Base-by-base conservation (phyloP, 1,139 yeast species). In the Hemisphaericaspora subhashii region DNA sequence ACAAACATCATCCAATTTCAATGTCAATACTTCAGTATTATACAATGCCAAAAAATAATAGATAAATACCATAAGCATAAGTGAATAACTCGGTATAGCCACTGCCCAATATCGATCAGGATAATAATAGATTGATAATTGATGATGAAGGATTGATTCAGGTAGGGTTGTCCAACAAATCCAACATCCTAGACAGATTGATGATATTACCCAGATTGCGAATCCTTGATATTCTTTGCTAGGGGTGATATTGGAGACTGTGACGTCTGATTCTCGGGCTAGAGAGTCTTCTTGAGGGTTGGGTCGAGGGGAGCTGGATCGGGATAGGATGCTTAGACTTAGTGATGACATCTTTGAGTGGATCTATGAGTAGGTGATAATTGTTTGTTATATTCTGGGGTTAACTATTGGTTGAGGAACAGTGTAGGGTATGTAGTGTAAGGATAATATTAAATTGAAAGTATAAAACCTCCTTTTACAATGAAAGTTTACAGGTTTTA, bases 101-200 rank as follows among this genome's bases (percentile, higher is more conserved):
- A 83, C 55, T 2, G 92, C 83, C 96, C 96, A 88, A 83, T 92
- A 87, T 48, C 88, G 69, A 24, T 88, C 84, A 0, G 96, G 96
- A 50, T 82, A 85, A 59, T 86, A 88, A 50, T 79, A 74, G 11
- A 88, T 76, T 1, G 83, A 79, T 15, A 84, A 45, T 41, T 55
- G 51, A 37, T 55, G 51, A 37, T 77, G 66, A 18, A 86, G 73
- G 30, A 78, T 52, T 9, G 54, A 44, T 20, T 77, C 76, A 0
- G 96, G 96, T 0, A 81, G 55, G 11, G 83, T 53, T 0, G 90
- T 77, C 96, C 96, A 88, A 4, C 74, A 49, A 3, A 81, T 51
- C 74, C 86, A 87, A 8, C 75, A 59, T 2, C 66, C 44, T 21
- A 83, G 64, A 1, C 72, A 66, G 4, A 79, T 59, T 0, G 78